phyloP scores from a whole-genome alignment of 306 rosid species.

The Sophora flavescens region DNA sequence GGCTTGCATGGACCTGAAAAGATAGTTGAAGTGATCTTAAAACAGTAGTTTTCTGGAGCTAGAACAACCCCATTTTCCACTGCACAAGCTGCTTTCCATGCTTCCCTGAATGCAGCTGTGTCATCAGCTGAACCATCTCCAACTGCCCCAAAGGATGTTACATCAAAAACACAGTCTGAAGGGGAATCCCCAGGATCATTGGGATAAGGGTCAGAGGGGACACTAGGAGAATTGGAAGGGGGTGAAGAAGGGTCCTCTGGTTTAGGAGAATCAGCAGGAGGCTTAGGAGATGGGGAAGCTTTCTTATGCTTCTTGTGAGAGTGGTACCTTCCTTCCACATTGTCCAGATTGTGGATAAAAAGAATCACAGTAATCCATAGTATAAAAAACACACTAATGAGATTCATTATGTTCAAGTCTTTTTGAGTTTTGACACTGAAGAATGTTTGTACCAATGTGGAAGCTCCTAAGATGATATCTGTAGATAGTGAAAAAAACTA shows the following conservation, averaged over 20 bases:
- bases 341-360: constrained; percentile 44
- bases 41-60: constrained; percentile 65
- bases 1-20: constrained; percentile 96
- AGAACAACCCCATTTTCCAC: constrained; percentile 77
- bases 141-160: constrained; percentile 77
- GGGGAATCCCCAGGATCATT: constrained; percentile 56
- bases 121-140: constrained; percentile 93
- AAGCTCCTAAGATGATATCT: constrained; percentile 43
- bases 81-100: constrained; percentile 96
- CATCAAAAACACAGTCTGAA: constrained; percentile 67
- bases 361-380: constrained; percentile 48
- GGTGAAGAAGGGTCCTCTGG: constrained; percentile 53
- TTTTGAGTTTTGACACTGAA: constrained; percentile 9
- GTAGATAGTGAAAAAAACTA: constrained; percentile 39
- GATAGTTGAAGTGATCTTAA: constrained; percentile 87
- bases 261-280: constrained; percentile 44
- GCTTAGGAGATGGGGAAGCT: constrained; percentile 38
- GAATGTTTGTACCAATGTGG: constrained; percentile 41
- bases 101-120: constrained; percentile 75
- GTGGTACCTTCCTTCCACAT: constrained; percentile 84
- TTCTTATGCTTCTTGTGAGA: constrained; percentile 63
- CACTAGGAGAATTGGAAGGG: constrained; percentile 53
- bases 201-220: constrained; percentile 83
- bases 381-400: constrained; percentile 36
- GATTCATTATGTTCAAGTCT: constrained; percentile 55